Evolutionary conservation across 768 basidiomycete species (phyloP), one percentile per base, ranked within the genome.

Genomic region (Grammothele lineata): DNA sequence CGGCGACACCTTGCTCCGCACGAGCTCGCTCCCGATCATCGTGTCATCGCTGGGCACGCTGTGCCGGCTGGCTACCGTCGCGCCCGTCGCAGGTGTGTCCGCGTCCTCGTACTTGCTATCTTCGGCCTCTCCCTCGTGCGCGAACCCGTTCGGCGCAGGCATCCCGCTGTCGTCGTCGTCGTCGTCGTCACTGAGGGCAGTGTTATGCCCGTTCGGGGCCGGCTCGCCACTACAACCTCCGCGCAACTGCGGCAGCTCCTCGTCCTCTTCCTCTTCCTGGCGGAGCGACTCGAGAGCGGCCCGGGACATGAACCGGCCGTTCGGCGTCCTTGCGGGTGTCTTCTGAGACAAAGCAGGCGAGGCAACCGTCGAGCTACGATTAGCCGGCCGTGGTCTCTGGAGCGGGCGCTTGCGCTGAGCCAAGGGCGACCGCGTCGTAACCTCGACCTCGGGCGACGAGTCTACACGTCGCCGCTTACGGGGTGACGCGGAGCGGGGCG

Each of bases 11-110:
- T 58, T 58, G 41, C 34, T 66, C 44, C 45, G 60, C 56, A 14
- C 56, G 4, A 57, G 56, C 6, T 74, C 70, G 11, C 59, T 51
- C 14, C 66, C 70, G 37, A 70, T 69, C 34, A 81, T 67, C 8
- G 77, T 81, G 43, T 77, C 77, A 50, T 83, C 83, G 56, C 75
- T 81, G 24, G 77, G 76, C 47, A 72, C 67, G 52, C 81, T 82
- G 57, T 76, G 77, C 48, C 70, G 69, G 53, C 75, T 77, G 40
- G 76, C 45, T 14, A 26, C 46, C 11, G 46, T 71, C 46, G 66
- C 54, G 18, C 59, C 70, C 24, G 70, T 79, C 37, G 74, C 60
- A 1, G 78, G 77, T 24, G 79, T 81, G 24, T 68, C 75, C 44
- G 66, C 53, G 47, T 79, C 79, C 58, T 82, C 81, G n/a, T 71